These are phyloP conservation scores for Jatropha curcas DNA, from an alignment of 345 rosid species.

Conservation along the genomic window DNA sequence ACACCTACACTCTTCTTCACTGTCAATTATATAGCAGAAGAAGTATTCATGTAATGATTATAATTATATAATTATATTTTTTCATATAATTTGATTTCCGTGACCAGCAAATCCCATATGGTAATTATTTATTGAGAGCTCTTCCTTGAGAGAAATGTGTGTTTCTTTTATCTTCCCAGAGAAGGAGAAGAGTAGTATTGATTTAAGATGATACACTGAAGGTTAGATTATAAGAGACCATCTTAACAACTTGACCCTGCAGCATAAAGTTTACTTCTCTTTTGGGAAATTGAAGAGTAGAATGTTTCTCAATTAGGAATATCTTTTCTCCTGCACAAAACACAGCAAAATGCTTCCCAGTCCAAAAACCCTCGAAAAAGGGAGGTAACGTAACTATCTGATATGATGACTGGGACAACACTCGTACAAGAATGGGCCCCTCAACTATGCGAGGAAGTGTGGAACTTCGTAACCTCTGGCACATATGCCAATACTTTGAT, in stretches of 20 bases:
- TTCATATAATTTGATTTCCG: no score
- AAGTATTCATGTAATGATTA: no score
- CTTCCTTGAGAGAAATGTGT: no score
- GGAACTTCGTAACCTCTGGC: slow-evolving; percentile 91
- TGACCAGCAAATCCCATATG: no score
- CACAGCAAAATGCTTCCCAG: slow-evolving; percentile 78
- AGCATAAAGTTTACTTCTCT: slow-evolving; percentile 56
- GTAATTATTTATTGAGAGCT: no score
- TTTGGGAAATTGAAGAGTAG: slow-evolving; percentile 61
- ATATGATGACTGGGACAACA: slow-evolving; percentile 86
- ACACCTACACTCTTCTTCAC: no score
- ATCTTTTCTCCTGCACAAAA: slow-evolving; percentile 77
- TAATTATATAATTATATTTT: no score
- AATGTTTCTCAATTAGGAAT: slow-evolving; percentile 64
- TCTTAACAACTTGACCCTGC: slow-evolving; percentile 65
- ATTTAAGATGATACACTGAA: no score
- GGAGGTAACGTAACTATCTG: slow-evolving; percentile 89
- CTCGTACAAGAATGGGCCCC: slow-evolving; percentile 65
- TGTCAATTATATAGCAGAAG: no score
- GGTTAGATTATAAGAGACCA: no score
- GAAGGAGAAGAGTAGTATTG: no score
- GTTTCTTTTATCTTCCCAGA: slow-evolving; percentile 58
- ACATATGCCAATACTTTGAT: slow-evolving; percentile 85
- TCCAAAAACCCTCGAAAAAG: slow-evolving; percentile 76
- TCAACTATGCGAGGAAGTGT: slow-evolving; percentile 84